These are phyloP conservation scores for Ophiocordyceps polyrhachis-furcata DNA, from an alignment of 2,329 filamentous ascomycete species.

Conservation along the genomic window DNA sequence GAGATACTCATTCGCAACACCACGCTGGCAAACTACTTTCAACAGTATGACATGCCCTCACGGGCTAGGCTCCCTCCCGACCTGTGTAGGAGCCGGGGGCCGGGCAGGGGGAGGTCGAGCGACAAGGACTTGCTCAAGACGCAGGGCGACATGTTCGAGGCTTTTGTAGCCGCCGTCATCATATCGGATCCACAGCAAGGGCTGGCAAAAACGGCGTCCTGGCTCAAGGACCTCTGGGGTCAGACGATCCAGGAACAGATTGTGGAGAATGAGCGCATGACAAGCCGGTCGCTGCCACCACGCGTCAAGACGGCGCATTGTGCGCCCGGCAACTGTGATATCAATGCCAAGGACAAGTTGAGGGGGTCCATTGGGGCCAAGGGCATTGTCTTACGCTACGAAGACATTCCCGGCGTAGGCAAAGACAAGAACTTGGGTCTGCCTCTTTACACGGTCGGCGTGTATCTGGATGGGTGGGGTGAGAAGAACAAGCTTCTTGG, in stretches of 20 bases:
- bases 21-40: constrained; percentile 51
- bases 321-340: background rate
- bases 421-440: constrained; percentile 35
- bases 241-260: constrained; percentile 41
- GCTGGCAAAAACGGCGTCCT: constrained; percentile 39
- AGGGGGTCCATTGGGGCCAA: constrained; percentile 27
- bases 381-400: constrained; percentile 42
- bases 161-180: constrained; percentile 67
- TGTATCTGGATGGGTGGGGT: constrained; percentile 51
- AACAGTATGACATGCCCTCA: constrained; percentile 51
- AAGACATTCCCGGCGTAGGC: constrained; percentile 31
- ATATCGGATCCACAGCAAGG: constrained; percentile 47
- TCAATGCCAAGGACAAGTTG: constrained; percentile 13
- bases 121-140: constrained; percentile 48
- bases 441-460: constrained; percentile 41
- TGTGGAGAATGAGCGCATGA: constrained; percentile 6
- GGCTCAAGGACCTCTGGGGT: constrained; percentile 62
- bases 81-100: constrained; percentile 11
- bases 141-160: constrained; percentile 75
- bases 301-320: background rate
- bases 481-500: constrained; percentile 43
- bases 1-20: constrained; percentile 68
- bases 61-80: constrained; percentile 37
- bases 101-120: constrained; percentile 13
- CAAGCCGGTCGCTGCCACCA: background rate